Conservation (phyloP, 2,329 filamentous ascomycete genomes). For the Penicillium sp. region DNA sequence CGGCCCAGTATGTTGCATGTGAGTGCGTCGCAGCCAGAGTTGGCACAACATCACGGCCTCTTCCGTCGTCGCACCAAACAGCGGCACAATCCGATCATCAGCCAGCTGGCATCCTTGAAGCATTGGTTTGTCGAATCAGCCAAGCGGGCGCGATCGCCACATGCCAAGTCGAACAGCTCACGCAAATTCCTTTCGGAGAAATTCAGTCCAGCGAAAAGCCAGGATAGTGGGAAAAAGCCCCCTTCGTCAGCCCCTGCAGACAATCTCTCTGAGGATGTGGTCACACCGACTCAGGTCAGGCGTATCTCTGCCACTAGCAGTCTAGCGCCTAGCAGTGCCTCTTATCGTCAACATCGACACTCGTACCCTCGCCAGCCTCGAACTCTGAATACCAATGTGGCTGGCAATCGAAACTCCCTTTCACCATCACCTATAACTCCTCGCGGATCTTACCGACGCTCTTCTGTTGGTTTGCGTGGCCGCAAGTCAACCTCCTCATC, state of each 20-base stretch:
- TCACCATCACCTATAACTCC: constrained; percentile 86
- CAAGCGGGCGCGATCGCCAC: constrained; percentile 57
- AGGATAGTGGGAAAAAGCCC: constrained; percentile 31
- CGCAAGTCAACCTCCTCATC: constrained; percentile 95
- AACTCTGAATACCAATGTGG: constrained; percentile 32
- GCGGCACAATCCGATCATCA: constrained; percentile 59
- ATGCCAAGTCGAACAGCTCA: constrained; percentile 32
- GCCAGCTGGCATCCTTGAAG: constrained; percentile 62
- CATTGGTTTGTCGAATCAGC: constrained; percentile 67
- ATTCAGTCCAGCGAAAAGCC: constrained; percentile 37
- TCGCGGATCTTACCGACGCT: constrained; percentile 74
- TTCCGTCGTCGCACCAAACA: constrained; percentile 51
- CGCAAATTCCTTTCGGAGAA: constrained; percentile 39
- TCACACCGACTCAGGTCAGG: constrained; percentile 38
- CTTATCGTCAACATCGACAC: constrained; percentile 40
- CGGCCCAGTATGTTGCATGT: constrained; percentile 82
- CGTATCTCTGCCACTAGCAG: constrained; percentile 41
- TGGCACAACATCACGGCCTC: constrained; percentile 54
- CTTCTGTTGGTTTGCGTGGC: constrained; percentile 76
- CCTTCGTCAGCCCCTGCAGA: constrained; percentile 21
- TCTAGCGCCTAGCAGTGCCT: constrained; percentile 40
- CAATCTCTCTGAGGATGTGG: constrained; percentile 22
- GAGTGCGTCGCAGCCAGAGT: constrained; percentile 64
- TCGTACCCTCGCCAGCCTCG: constrained; percentile 38
- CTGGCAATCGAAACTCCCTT: constrained; percentile 62